Evolutionary conservation across 208 protist genomes (phyloP).

Genomic region (Leishmania turanica): DNA sequence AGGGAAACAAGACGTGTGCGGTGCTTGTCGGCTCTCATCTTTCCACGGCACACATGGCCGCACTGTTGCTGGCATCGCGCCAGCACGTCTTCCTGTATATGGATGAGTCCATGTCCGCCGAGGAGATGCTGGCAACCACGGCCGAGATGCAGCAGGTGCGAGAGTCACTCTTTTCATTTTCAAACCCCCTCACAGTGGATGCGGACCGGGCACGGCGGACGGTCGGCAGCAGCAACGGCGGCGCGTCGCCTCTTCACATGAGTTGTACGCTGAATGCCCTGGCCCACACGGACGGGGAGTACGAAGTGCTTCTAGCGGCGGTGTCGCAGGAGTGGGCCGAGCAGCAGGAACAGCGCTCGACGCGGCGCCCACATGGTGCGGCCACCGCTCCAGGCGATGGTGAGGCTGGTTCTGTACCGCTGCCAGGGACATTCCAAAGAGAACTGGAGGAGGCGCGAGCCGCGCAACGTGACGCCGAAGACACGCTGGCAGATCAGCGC

Average conservation of each 20-base stretch:
- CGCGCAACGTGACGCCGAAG: slow-evolving; percentile 24
- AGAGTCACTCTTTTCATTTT: slow-evolving; percentile 24
- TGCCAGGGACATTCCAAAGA: background rate
- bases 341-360: slow-evolving; percentile 3
- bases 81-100: slow-evolving; percentile 46
- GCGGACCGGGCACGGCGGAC: slow-evolving; percentile 1
- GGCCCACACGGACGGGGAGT: slow-evolving; percentile 36
- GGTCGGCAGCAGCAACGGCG: background rate
- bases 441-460: slow-evolving; percentile 16
- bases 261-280: slow-evolving; percentile 35
- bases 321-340: slow-evolving; percentile 11
- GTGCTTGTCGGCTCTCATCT: slow-evolving; percentile 37
- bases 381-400: background rate
- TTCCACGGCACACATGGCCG: slow-evolving; percentile 42
- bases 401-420: background rate
- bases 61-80: slow-evolving; percentile 32
- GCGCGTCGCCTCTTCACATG: slow-evolving; percentile 1
- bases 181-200: slow-evolving; percentile 3
- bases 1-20: slow-evolving; percentile 20
- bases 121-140: slow-evolving; percentile 27
- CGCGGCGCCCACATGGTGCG: background rate
- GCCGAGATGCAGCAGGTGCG: slow-evolving; percentile 38
- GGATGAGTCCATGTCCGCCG: slow-evolving; percentile 30
- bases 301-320: slow-evolving; percentile 14
- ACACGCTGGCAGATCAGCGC: slow-evolving; percentile 19